Evolutionary conservation across 306 rosid genomes (phyloP), one percentile per base, ranked within the genome.

Genomic region (Quercus robur): DNA sequence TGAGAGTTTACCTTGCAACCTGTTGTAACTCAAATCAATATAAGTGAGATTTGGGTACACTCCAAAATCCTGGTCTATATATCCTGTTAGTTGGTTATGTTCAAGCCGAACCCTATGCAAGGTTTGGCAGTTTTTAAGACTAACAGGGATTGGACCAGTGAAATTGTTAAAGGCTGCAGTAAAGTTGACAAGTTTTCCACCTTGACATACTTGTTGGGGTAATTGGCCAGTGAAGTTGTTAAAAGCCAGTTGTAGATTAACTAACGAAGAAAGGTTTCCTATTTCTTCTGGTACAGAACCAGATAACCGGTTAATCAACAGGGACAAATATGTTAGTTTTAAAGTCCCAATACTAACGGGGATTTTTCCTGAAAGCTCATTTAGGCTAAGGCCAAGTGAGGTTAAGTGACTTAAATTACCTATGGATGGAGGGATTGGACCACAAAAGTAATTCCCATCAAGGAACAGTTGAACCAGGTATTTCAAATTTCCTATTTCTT

Each of bases 401-500:
- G 82, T 77, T 38, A 88, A 79, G 57, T 83, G 58, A 38, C 82
- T 56, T 74, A 89, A 85, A 51, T 88, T 90, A 0, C 88, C 94
- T 3, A 88, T 21, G 63, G 89, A 82, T 1, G 76, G 71, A 46
- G 92, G 92, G 67, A 90, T 85, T 14, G 87, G 86, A 7, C 92
- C 92, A 25, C 49, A 31, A 25, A 90, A 88, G 5, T 10, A 61
- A 57, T 82, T 84, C 21, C 17, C 63, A 54, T 79, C 91, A 1
- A 90, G 58, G 28, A 86, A 85, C 4, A 90, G 51, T 5, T 75
- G 0, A 30, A 49, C 76, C 71, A 90, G 66, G 80, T 69, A 5
- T 58, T 72, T 84, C 25, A 90, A 54, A 71, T 90, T 88, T 1
- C 94, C 94, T 26, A 90, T 88, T 83, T 88, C 91, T n/a, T 84